phyloP scores from a whole-genome alignment of 2,329 filamentous ascomycete species.

The Penicillium sp. region DNA sequence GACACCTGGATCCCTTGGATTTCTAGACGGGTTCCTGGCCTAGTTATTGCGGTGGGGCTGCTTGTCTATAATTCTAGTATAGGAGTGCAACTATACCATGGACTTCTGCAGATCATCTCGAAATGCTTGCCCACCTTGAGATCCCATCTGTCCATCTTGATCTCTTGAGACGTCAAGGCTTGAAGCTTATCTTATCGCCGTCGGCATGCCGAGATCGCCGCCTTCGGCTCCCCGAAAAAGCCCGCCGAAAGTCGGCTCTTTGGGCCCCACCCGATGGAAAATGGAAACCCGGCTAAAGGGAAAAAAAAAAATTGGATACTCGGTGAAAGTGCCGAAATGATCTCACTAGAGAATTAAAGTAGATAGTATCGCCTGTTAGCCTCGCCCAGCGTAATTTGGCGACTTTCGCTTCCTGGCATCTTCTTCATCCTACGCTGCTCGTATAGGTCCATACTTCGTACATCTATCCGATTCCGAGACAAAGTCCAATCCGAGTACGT shows the following conservation, averaged over 20 bases:
- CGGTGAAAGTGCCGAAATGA: constrained; percentile 8
- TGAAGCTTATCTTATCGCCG: constrained; percentile 10
- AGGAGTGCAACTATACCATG: not conserved
- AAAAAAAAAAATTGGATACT: constrained; percentile 18
- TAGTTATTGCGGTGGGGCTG: not conserved
- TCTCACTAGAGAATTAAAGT: constrained; percentile 3
- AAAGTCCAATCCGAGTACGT: not conserved
- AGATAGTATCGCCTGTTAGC: not conserved
- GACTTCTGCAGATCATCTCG: too few relatives aligned
- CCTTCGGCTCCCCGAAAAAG: constrained; percentile 12
- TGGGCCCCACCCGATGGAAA: constrained; percentile 16
- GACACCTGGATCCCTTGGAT: constrained; percentile 52
- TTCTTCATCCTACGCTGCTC: not conserved
- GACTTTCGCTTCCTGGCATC: not conserved
- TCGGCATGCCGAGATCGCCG: constrained; percentile 22
- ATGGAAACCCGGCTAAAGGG: constrained; percentile 8
- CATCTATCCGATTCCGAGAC: not conserved
- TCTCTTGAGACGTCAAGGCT: too few relatives aligned
- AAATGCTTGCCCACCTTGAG: not conserved
- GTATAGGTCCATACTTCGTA: not conserved
- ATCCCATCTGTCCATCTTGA: too few relatives aligned
- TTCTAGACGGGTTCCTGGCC: constrained; percentile 23
- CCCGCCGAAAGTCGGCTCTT: constrained; percentile 25
- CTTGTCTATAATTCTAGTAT: constrained; percentile 1
- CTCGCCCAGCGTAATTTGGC: not conserved